Percentiles rank a stretch among this genome's conserved stretches.
phyloP scores from a whole-genome alignment of 1,284 basidiomycete genomes.

The Stygiomarasmius scandens region DNA sequence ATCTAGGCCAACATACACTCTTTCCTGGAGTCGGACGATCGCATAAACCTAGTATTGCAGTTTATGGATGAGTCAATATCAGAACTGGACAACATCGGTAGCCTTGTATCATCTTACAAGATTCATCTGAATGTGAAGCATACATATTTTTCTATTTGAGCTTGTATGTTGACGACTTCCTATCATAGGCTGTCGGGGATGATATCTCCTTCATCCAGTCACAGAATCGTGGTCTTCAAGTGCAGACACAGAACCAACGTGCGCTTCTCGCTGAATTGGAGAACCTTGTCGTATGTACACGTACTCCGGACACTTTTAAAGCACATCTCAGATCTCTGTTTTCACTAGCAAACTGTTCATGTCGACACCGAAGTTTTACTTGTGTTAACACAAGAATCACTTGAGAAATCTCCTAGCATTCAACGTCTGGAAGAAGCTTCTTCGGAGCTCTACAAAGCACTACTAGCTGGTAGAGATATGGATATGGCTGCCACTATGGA shows the following conservation, averaged over 20 bases:
- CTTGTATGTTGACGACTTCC: neutral
- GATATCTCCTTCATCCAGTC: constrained; percentile 97
- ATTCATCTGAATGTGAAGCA: constrained; percentile 86
- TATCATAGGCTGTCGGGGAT: constrained; percentile 80
- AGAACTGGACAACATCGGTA: constrained; percentile 88
- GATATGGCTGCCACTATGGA: constrained; percentile 96
- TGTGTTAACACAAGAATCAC: constrained; percentile 82
- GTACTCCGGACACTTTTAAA: constrained; percentile 3
- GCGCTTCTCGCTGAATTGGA: constrained; percentile 81
- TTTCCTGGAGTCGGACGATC: constrained; percentile 91
- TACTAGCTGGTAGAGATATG: constrained; percentile 88
- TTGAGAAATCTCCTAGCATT: constrained; percentile 80
- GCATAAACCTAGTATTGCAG: constrained; percentile 85
- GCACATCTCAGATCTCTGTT: constrained; percentile 7
- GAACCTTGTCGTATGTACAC: constrained; percentile 72
- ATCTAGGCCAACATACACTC: constrained; percentile 93
- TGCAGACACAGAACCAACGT: constrained; percentile 95
- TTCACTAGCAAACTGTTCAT: constrained; percentile 84
- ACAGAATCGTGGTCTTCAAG: constrained; percentile 95
- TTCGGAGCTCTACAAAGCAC: constrained; percentile 91
- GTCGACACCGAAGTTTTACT: constrained; percentile 80
- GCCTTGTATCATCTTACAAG: constrained; percentile 86
- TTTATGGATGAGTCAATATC: constrained; percentile 86
- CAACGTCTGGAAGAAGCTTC: constrained; percentile 82
- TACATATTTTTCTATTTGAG: neutral